phyloP scores from a whole-genome alignment of 148 eudicot species.

The Linanthus parryae region DNA sequence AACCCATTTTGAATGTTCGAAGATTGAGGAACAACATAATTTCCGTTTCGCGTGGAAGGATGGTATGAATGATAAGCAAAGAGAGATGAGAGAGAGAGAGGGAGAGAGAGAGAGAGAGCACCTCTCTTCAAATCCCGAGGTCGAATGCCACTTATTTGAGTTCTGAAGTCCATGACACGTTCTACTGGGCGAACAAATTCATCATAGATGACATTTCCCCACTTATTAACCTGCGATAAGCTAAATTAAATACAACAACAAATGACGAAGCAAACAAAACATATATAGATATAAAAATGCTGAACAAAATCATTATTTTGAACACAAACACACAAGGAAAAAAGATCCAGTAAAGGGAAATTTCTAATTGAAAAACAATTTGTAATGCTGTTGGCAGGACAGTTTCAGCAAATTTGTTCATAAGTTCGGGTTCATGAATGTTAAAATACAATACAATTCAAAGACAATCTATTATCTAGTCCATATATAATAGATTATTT shows the following conservation, averaged over 20 bases:
- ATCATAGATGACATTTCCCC: constrained; percentile 93
- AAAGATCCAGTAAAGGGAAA: neutral
- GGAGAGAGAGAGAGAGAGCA: constrained; percentile 12
- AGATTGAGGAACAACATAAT: too few species aligned
- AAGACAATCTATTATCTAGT: too few species aligned
- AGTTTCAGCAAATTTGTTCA: too few species aligned
- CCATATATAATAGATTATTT: too few species aligned
- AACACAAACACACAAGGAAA: neutral
- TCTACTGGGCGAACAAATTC: constrained; percentile 89
- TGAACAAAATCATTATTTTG: too few species aligned
- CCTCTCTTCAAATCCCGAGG: constrained; percentile 86
- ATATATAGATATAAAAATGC: neutral
- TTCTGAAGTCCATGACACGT: constrained; percentile 92
- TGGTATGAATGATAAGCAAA: too few species aligned
- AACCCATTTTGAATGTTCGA: too few species aligned
- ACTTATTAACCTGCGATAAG: constrained; percentile 75
- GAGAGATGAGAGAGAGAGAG: neutral
- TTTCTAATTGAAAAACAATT: too few species aligned
- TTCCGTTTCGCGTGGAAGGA: too few species aligned
- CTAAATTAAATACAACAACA: constrained; percentile 29
- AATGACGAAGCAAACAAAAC: constrained; percentile 11
- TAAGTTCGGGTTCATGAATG: too few species aligned
- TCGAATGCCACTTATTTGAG: constrained; percentile 91
- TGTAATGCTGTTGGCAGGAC: too few species aligned
- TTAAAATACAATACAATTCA: too few species aligned